Conservation (phyloP, 2,329 filamentous ascomycete species). For the Biscogniauxia sp. region DNA sequence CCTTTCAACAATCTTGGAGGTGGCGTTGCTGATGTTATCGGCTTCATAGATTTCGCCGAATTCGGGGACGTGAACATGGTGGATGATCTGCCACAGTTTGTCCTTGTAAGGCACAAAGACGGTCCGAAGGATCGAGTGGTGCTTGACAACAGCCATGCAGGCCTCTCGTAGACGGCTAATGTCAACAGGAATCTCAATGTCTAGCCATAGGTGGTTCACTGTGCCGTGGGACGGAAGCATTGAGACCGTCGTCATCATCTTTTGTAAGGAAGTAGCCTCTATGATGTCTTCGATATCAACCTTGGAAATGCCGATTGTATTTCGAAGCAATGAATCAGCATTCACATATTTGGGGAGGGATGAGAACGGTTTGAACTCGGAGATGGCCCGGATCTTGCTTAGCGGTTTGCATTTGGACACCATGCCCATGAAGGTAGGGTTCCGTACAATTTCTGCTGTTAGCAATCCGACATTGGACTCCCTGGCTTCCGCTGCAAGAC, state of each 20-base stretch:
- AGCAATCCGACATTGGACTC: slow-evolving; percentile 1
- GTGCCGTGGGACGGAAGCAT: background rate
- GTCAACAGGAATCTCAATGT: slow-evolving; percentile 7
- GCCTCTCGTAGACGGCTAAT: slow-evolving; percentile 4
- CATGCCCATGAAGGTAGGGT: slow-evolving; percentile 5
- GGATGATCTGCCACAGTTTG: slow-evolving; percentile 6
- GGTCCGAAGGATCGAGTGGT: slow-evolving; percentile 9
- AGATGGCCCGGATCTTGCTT: background rate
- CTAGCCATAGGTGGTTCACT: background rate
- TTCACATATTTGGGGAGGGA: background rate
- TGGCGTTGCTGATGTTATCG: background rate
- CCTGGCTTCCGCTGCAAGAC: slow-evolving; percentile 5
- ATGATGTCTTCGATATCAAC: background rate
- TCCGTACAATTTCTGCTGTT: slow-evolving; percentile 10
- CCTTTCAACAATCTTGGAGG: background rate
- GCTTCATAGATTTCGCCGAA: background rate
- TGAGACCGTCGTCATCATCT: background rate
- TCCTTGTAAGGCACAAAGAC: slow-evolving; percentile 7
- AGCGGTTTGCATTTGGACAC: background rate
- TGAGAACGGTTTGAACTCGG: background rate
- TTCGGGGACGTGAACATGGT: background rate
- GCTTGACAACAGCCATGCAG: slow-evolving; percentile 4
- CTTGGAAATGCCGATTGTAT: background rate
- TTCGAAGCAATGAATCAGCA: background rate
- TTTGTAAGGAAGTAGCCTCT: background rate